These are phyloP conservation scores for Fallopia convolvulus DNA, from an alignment of 148 eudicot species.

Conservation along the genomic window DNA sequence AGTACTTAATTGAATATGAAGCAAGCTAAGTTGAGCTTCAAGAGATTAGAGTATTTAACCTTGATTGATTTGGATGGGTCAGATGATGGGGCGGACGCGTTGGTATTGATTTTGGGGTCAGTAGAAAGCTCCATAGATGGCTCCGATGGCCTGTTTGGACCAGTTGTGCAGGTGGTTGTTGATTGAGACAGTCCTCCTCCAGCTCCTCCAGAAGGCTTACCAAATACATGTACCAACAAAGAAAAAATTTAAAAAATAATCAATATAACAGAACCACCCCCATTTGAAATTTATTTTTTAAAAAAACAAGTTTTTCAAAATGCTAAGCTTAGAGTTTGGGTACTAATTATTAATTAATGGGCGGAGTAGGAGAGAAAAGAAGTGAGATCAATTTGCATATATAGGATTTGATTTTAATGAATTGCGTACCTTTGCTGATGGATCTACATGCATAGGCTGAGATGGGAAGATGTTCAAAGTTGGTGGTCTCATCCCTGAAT, in stretches of 20 bases:
- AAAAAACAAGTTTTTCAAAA: background rate
- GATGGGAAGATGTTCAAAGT: conserved; percentile 96
- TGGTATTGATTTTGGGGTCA: background rate
- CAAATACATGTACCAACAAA: conserved; percentile 4
- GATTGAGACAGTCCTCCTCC: conserved; percentile 9
- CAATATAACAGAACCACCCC: background rate
- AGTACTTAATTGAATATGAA: background rate
- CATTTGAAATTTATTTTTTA: background rate
- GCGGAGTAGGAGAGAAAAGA: background rate
- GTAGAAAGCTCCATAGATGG: conserved; percentile 13
- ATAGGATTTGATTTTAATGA: background rate
- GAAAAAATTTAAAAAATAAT: background rate
- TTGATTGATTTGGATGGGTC: conserved; percentile 14
- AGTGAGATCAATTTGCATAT: background rate
- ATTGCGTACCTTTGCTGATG: conserved; percentile 27
- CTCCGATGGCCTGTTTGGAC: background rate
- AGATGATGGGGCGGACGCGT: background rate
- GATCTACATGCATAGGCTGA: conserved; percentile 91
- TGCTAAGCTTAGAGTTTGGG: conserved; percentile 3
- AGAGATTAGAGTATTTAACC: background rate
- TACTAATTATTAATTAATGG: conserved; percentile 7
- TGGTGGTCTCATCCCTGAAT: conserved; percentile 75
- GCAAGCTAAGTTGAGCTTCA: background rate
- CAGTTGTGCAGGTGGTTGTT: background rate
- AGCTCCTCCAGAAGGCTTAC: conserved; percentile 11